These are phyloP conservation scores for Claviceps cyperi DNA, from an alignment of 2,329 filamentous ascomycete genomes.

Conservation along the genomic window DNA sequence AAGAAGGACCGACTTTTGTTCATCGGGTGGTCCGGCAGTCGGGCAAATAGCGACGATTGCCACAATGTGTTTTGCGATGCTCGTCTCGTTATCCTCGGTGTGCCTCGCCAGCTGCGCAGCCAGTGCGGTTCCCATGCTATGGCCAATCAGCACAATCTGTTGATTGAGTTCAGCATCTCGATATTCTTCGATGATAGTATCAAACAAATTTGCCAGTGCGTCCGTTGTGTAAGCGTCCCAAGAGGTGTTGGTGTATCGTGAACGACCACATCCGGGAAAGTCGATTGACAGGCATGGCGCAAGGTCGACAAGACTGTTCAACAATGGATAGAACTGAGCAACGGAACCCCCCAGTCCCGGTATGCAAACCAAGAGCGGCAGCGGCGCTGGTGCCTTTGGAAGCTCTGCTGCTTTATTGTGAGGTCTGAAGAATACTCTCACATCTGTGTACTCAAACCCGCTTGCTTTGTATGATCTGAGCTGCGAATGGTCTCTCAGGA, in stretches of 20 bases:
- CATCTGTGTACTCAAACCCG: conserved; percentile 52
- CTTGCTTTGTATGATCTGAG: conserved; percentile 59
- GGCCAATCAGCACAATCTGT: conserved; percentile 65
- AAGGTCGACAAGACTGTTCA: conserved; percentile 68
- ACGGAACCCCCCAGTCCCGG: conserved; percentile 89
- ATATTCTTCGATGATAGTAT: conserved; percentile 58
- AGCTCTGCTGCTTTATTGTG: conserved; percentile 76
- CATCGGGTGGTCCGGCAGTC: conserved; percentile 45
- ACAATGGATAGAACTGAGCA: conserved; percentile 70
- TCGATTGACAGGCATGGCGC: conserved; percentile 76
- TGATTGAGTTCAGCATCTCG: conserved; percentile 51
- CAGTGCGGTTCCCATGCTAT: conserved; percentile 80
- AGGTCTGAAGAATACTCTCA: conserved; percentile 71
- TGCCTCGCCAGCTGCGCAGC: conserved; percentile 51
- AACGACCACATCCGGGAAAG: conserved; percentile 77
- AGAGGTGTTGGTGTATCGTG: conserved; percentile 51
- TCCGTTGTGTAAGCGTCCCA: conserved; percentile 72
- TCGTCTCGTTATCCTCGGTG: conserved; percentile 27
- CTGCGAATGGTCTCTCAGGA: conserved; percentile 63
- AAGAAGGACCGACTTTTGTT: conserved; percentile 28
- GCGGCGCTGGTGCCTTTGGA: conserved; percentile 38
- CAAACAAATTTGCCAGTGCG: conserved; percentile 60
- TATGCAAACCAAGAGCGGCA: conserved; percentile 80
- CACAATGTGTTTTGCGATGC: conserved; percentile 49
- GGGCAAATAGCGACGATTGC: conserved; percentile 77